Percentiles rank a stretch among this genome's conserved stretches.
phyloP scores from a whole-genome alignment of 2,329 filamentous ascomycete species.

The Stemphylium beticola region DNA sequence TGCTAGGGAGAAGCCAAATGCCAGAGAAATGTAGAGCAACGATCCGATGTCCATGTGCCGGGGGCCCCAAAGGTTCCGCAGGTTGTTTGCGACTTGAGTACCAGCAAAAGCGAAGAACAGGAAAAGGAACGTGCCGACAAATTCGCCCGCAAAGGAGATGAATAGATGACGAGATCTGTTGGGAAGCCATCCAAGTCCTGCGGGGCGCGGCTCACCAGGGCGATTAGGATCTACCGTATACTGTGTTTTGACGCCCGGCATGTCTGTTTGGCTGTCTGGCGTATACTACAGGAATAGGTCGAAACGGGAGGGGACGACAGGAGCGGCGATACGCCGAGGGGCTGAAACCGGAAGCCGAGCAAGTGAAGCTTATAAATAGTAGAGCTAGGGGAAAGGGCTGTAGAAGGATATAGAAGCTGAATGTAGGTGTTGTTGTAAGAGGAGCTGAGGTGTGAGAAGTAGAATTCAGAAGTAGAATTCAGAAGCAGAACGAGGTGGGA shows the following conservation, averaged over 20 bases:
- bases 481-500: background rate
- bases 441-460: background rate
- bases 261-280: slow-evolving; percentile 43
- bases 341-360: slow-evolving; percentile 1
- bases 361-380: background rate
- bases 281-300: slow-evolving; percentile 45
- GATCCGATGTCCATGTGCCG: slow-evolving; percentile 30
- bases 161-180: slow-evolving; percentile 52
- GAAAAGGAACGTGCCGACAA: slow-evolving; percentile 50
- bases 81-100: slow-evolving; percentile 48
- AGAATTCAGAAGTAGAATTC: background rate
- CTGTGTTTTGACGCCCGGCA: slow-evolving; percentile 48
- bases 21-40: slow-evolving; percentile 46
- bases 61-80: slow-evolving; percentile 36
- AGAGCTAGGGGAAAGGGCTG: background rate
- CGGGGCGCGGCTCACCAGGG: slow-evolving; percentile 48
- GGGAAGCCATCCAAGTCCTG: slow-evolving; percentile 52
- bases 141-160: slow-evolving; percentile 54
- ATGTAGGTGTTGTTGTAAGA: background rate
- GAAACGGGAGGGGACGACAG: slow-evolving; percentile 33
- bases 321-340: background rate
- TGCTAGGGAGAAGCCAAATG: slow-evolving; percentile 47
- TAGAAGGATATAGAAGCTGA: slow-evolving; percentile 2
- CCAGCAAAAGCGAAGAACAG: slow-evolving; percentile 50
- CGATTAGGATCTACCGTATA: slow-evolving; percentile 42